Evolutionary conservation across 2,329 filamentous ascomycete species (phyloP).

Genomic region (Paramyrothecium roridum): DNA sequence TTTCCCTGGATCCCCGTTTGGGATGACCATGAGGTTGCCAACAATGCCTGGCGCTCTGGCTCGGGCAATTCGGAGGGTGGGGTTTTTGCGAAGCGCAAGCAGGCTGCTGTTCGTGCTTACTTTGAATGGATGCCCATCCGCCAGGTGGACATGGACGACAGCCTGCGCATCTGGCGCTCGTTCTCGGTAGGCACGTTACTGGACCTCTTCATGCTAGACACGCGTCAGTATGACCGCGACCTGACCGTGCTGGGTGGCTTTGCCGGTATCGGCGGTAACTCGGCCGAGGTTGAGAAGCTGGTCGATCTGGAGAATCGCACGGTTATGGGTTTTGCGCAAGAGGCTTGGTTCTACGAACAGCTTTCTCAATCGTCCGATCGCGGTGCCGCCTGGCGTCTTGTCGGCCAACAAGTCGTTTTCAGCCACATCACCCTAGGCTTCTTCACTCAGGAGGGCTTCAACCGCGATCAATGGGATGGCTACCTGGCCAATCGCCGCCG

Average conservation of each 20-base stretch:
- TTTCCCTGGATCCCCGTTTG: constrained; percentile 44
- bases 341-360: constrained; percentile 69
- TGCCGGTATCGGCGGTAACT: neutral
- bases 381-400: constrained; percentile 67
- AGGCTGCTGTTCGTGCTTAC: constrained; percentile 69
- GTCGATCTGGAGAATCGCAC: constrained; percentile 42
- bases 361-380: constrained; percentile 55
- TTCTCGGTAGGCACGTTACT: constrained; percentile 65
- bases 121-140: constrained; percentile 55
- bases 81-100: constrained; percentile 68
- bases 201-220: constrained; percentile 68
- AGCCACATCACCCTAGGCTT: constrained; percentile 41
- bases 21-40: constrained; percentile 45
- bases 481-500: constrained; percentile 70
- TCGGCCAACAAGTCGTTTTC: constrained; percentile 71
- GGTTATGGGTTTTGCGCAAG: constrained; percentile 70
- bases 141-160: constrained; percentile 67
- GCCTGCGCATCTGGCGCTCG: constrained; percentile 65
- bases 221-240: constrained; percentile 64
- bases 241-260: constrained; percentile 46
- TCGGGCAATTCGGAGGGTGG: constrained; percentile 59
- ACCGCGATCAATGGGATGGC: constrained; percentile 39
- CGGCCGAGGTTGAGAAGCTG: neutral
- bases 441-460: constrained; percentile 20
- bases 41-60: constrained; percentile 65